Base-by-base conservation (phyloP, 2,329 filamentous ascomycete species). In the Penicillium capsulatum region DNA sequence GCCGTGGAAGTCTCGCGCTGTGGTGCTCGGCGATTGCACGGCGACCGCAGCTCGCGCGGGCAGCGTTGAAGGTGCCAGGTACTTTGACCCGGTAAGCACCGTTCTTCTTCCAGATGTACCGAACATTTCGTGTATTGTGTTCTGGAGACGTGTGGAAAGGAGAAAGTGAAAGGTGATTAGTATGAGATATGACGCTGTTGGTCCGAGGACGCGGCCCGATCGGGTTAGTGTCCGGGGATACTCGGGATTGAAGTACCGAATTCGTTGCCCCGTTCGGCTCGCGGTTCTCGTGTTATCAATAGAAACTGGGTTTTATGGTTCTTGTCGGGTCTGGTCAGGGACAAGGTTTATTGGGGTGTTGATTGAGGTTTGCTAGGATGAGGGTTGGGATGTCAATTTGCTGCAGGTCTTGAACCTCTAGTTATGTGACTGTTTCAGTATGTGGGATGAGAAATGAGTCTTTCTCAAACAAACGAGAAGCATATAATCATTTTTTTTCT, bases 221-320 rank as follows among this genome's bases (percentile, higher is more conserved):
- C 40, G 34, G 49, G 53, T 50, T 51, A 46, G 47, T 31, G 36
- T 35, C 45, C 57, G 57, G 58, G 44, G 53, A 51, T 53, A 51
- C 36, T 57, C 57, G 58, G 58, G 46, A 41, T 9, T 15, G 15
- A 22, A 22, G 19, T 22, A 22, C 19, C 19, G 19, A 22, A 22
- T 22, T 22, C 13, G 41, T 19, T 38, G 30, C 40, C 36, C 40
- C 5, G 19, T 22, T 9, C 19, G 19, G 9, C 9, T 22, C 9
- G 9, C 19, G 19, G 19, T 22, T 22, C 9, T 22, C 9, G 9
- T 22, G 5, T 22, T 22, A 22, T 22, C 19, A 22, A 22, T 22
- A 9, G 19, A 22, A 9, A 22, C 5, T 22, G 9, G 5, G 9
- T 22, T 9, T 5, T 22, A 22, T 9, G 19, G 5, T 5, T 22